phyloP scores from a whole-genome alignment of 139 green algal species.

The Parachlorella kessleri region DNA sequence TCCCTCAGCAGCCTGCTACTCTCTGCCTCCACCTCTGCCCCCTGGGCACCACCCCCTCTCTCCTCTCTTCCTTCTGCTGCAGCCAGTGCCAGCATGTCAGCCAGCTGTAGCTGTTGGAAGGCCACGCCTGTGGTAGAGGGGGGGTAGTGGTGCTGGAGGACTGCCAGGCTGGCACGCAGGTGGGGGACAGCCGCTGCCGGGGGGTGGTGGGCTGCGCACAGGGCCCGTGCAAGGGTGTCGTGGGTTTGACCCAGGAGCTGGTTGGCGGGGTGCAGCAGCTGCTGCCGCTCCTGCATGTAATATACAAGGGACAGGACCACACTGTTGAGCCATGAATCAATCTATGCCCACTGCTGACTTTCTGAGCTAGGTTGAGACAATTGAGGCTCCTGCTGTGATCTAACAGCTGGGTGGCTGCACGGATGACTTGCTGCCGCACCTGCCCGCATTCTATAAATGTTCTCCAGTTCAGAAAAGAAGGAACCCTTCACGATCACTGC shows the following conservation, averaged over 20 bases:
- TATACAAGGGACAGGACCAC: no score
- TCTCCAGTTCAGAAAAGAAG: no score
- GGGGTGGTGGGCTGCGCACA: neutral
- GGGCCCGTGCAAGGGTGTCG: neutral
- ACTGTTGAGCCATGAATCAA: no score
- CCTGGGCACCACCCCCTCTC: no score
- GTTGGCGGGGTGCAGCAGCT: constrained; percentile 10
- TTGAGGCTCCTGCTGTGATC: no score
- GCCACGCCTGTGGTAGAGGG: neutral
- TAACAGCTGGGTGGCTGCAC: no score
- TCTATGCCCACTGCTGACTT: no score
- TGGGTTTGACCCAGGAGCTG: constrained; percentile 17
- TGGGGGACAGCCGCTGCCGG: neutral
- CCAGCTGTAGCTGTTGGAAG: neutral
- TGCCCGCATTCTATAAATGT: no score
- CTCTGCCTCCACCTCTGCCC: neutral
- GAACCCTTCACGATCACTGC: no score
- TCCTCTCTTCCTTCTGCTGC: neutral
- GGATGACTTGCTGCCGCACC: no score
- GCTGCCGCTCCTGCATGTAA: no score
- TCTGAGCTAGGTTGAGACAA: no score
- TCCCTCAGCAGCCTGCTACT: neutral
- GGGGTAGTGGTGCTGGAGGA: neutral
- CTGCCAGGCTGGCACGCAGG: neutral
- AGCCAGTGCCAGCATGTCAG: neutral